A percentile compares a stretch with the other conserved stretches of the same genome.
Evolutionary conservation across 208 protist species (phyloP).

Genomic region (Entamoeba dispar): DNA sequence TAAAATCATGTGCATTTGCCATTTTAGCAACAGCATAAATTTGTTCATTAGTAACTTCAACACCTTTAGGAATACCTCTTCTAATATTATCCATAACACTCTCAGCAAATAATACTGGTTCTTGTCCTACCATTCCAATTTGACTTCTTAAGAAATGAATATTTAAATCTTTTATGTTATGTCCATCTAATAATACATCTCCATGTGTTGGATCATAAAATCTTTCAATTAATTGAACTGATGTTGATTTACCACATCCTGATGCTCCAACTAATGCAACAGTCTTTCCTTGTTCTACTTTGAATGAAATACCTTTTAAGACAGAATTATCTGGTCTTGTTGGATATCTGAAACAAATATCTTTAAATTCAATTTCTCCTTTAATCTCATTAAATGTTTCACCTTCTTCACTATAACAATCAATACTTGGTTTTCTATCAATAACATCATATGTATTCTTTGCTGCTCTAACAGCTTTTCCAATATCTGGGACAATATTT

Average conservation of each 20-base stretch:
- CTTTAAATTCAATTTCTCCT: background rate
- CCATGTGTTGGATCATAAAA: slow-evolving; percentile 68
- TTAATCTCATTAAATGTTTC: background rate
- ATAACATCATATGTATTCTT: background rate
- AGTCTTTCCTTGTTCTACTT: slow-evolving; percentile 38
- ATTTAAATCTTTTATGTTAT: slow-evolving; percentile 52
- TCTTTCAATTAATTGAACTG: slow-evolving; percentile 60
- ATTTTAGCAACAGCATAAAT: background rate
- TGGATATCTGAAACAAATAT: background rate
- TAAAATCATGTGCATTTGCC: background rate
- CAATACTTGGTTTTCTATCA: background rate
- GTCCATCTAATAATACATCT: slow-evolving; percentile 61
- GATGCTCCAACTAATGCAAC: slow-evolving; percentile 68
- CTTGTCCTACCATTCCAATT: slow-evolving; percentile 61
- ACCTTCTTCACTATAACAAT: background rate
- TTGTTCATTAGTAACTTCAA: background rate
- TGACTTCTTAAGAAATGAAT: slow-evolving; percentile 16
- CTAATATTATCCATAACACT: slow-evolving; percentile 72
- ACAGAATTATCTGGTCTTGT: background rate
- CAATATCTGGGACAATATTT: background rate
- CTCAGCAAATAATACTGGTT: too few relatives aligned
- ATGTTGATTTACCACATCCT: slow-evolving; percentile 68
- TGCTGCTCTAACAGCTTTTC: background rate
- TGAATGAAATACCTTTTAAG: background rate
- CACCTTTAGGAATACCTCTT: background rate